A percentile compares a stretch with the other conserved stretches of the same genome.
Evolutionary conservation across 2,329 filamentous ascomycete genomes (phyloP).

Genomic region (Phaeosphaeriaceae sp.): DNA sequence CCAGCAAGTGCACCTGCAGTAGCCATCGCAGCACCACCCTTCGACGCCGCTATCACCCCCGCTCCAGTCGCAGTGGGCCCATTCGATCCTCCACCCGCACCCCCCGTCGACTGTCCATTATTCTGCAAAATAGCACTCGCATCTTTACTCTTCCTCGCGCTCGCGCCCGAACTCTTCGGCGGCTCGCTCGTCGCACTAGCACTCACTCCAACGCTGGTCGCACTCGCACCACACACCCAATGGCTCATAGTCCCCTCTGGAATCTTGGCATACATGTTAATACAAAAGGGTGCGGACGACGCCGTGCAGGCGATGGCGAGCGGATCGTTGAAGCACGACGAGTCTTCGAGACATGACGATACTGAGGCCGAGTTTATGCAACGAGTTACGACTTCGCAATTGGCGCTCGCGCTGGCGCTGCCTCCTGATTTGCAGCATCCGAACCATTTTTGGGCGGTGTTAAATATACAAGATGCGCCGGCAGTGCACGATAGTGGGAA

Average conservation of each 20-base stretch:
- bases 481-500: slow-evolving; percentile 16
- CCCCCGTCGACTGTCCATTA: not conserved
- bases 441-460: slow-evolving; percentile 19
- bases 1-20: slow-evolving; percentile 5
- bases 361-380: slow-evolving; percentile 19
- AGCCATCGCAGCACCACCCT: slow-evolving; percentile 5
- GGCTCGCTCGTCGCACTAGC: slow-evolving; percentile 2
- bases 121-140: slow-evolving; percentile 2
- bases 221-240: slow-evolving; percentile 17
- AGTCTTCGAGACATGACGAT: slow-evolving; percentile 11
- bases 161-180: not conserved
- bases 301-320: slow-evolving; percentile 14
- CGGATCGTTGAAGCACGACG: slow-evolving; percentile 15
- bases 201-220: slow-evolving; percentile 9
- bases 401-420: not conserved
- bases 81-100: not conserved
- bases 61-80: not conserved
- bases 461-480: slow-evolving; percentile 16
- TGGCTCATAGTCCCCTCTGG: slow-evolving; percentile 12
- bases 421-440: slow-evolving; percentile 23
- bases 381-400: slow-evolving; percentile 15
- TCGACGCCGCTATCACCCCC: not conserved
- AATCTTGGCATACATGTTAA: slow-evolving; percentile 12
- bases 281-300: slow-evolving; percentile 13
- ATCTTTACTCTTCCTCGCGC: not conserved